These are phyloP conservation scores for Diplodia mutila DNA, from an alignment of 2,329 filamentous ascomycete genomes.

Conservation along the genomic window DNA sequence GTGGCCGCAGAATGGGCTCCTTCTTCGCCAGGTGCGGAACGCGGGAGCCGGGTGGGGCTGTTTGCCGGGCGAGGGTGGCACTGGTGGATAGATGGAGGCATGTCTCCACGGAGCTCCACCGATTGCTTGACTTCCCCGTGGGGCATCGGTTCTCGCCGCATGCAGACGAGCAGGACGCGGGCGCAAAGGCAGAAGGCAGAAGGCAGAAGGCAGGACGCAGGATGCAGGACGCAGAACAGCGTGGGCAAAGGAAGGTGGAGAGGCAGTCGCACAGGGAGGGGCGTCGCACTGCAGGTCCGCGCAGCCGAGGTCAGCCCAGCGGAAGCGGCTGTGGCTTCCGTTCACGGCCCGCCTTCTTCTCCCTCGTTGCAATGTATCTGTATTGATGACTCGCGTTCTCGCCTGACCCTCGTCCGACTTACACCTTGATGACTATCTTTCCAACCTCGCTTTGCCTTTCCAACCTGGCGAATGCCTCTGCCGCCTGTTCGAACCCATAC, in stretches of 20 bases:
- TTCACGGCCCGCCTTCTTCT: too few species aligned
- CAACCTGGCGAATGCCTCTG: conserved; percentile 32
- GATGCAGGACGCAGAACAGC: too few species aligned
- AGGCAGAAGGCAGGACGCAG: too few species aligned
- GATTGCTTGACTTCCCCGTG: too few species aligned
- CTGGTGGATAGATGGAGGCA: background rate
- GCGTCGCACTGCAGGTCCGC: background rate
- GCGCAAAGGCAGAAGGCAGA: too few species aligned
- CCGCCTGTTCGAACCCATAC: conserved; percentile 30
- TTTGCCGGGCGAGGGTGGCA: background rate
- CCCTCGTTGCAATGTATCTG: background rate
- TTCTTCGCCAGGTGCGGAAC: background rate
- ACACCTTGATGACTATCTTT: conserved; percentile 33
- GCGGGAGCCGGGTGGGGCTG: background rate
- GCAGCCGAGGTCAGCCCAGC: background rate
- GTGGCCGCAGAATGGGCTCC: background rate
- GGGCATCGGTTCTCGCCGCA: too few species aligned
- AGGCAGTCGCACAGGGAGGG: background rate
- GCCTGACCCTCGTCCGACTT: background rate
- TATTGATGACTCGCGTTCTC: background rate
- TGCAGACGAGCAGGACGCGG: too few species aligned
- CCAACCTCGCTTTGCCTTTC: conserved; percentile 31
- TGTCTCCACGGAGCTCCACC: background rate
- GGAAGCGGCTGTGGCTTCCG: too few species aligned
- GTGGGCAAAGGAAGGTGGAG: too few species aligned